These are phyloP conservation scores for Flaveria ramosissima DNA, from an alignment of 129 eudicot species.

Conservation along the genomic window DNA sequence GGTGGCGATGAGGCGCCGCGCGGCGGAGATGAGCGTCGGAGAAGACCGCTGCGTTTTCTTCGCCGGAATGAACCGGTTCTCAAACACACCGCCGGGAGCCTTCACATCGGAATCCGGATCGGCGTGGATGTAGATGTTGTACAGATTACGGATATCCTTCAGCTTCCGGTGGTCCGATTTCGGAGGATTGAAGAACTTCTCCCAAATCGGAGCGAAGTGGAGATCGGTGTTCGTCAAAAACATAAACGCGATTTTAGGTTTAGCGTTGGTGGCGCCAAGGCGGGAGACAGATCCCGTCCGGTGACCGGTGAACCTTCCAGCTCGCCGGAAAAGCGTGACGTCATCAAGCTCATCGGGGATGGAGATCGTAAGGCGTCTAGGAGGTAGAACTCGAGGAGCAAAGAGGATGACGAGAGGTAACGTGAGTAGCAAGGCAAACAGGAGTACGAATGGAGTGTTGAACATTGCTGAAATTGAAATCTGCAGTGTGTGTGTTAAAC, in stretches of 20 bases:
- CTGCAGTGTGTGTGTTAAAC: background rate
- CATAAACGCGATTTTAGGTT: constrained; percentile 74
- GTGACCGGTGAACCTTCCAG: constrained; percentile 47
- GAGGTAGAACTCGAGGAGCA: constrained; percentile 51
- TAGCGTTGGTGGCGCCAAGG: constrained; percentile 43
- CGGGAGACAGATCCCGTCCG: constrained; percentile 39
- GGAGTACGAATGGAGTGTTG: constrained; percentile 45
- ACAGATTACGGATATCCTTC: constrained; percentile 13
- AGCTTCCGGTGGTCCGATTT: background rate
- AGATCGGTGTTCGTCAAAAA: constrained; percentile 66
- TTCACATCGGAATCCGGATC: constrained; percentile 50
- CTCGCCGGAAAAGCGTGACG: constrained; percentile 67
- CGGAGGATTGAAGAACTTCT: constrained; percentile 43
- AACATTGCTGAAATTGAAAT: constrained; percentile 30
- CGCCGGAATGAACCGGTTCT: constrained; percentile 50
- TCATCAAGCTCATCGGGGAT: constrained; percentile 71
- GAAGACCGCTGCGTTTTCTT: constrained; percentile 58
- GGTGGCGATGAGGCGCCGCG: constrained; percentile 67
- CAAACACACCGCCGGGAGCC: constrained; percentile 60
- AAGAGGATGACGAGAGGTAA: constrained; percentile 55
- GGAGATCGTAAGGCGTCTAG: constrained; percentile 48
- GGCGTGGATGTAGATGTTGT: constrained; percentile 71
- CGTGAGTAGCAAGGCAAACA: constrained; percentile 47
- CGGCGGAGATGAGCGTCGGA: constrained; percentile 78
- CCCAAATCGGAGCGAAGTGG: constrained; percentile 71